These are phyloP conservation scores for Penicillium paxilli DNA, from an alignment of 495 filamentous ascomycete species.

Conservation along the genomic window DNA sequence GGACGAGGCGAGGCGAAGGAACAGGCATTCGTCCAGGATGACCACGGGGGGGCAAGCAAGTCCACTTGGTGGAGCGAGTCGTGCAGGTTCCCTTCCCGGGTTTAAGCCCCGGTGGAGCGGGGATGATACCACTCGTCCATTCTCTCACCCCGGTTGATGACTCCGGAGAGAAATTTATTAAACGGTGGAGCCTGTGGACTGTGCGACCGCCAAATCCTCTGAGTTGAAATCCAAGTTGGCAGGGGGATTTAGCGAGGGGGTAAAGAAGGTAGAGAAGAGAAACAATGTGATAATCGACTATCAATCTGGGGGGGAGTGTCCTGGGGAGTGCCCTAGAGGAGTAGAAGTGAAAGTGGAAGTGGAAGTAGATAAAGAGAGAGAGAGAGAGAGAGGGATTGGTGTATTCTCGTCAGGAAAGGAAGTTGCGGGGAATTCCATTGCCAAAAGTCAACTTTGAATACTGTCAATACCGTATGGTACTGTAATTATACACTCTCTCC, in stretches of 20 bases:
- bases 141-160: constrained; percentile 13
- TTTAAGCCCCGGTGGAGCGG: constrained; percentile 10
- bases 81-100: constrained; percentile 24
- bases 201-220: constrained; percentile 1
- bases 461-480: too few species aligned
- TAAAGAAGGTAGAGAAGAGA: background rate
- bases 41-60: background rate
- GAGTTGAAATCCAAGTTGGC: too few species aligned
- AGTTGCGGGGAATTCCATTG: constrained; percentile 14
- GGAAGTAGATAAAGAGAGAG: background rate
- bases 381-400: too few species aligned
- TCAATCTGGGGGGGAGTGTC: too few species aligned
- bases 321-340: background rate
- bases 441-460: too few species aligned
- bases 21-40: background rate
- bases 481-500: too few species aligned
- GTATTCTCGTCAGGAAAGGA: too few species aligned
- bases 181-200: constrained; percentile 17
- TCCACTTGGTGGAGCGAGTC: constrained; percentile 8
- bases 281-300: too few species aligned
- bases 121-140: background rate
- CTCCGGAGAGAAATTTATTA: constrained; percentile 8
- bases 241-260: too few species aligned
- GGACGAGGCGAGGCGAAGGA: background rate
- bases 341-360: background rate